phyloP scores from a whole-genome alignment of 768 basidiomycete species.

The Hortiboletus flavorubellus region DNA sequence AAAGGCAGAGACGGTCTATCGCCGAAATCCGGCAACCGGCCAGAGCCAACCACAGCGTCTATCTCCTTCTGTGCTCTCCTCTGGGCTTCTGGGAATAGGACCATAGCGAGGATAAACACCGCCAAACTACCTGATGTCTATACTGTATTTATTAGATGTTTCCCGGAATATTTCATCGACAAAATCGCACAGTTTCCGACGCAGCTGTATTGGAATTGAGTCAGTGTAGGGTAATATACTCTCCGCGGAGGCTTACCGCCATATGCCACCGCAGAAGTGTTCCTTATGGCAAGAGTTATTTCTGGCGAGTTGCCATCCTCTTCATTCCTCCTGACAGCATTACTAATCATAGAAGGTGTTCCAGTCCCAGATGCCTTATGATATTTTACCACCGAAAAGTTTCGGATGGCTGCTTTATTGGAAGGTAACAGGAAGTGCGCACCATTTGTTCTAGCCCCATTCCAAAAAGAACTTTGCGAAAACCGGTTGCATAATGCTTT shows the following conservation, averaged over 20 bases:
- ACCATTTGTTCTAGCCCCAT: slow-evolving; percentile 26
- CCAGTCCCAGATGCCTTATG: slow-evolving; percentile 15
- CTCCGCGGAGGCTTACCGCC: slow-evolving; percentile 12
- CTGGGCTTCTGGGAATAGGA: slow-evolving; percentile 25
- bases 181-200: slow-evolving; percentile 25
- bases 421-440: neutral
- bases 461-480: slow-evolving; percentile 20
- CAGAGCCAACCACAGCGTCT: slow-evolving; percentile 18
- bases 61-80: slow-evolving; percentile 25
- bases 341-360: slow-evolving; percentile 21
- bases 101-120: slow-evolving; percentile 29
- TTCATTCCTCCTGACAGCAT: slow-evolving; percentile 19
- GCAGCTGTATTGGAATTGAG: slow-evolving; percentile 18
- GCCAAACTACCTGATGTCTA: slow-evolving; percentile 22
- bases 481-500: slow-evolving; percentile 15
- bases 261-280: slow-evolving; percentile 23
- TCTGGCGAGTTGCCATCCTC: slow-evolving; percentile 16
- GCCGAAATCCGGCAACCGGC: slow-evolving; percentile 20
- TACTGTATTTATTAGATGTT: neutral
- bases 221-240: neutral
- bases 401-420: neutral
- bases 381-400: no score
- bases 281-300: slow-evolving; percentile 18
- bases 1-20: slow-evolving; percentile 26
- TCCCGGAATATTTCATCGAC: neutral